Percentiles rank a stretch among this genome's conserved stretches.
Evolutionary conservation across 164 flowering plant species (phyloP).

Genomic region (Tetracentron sinense): DNA sequence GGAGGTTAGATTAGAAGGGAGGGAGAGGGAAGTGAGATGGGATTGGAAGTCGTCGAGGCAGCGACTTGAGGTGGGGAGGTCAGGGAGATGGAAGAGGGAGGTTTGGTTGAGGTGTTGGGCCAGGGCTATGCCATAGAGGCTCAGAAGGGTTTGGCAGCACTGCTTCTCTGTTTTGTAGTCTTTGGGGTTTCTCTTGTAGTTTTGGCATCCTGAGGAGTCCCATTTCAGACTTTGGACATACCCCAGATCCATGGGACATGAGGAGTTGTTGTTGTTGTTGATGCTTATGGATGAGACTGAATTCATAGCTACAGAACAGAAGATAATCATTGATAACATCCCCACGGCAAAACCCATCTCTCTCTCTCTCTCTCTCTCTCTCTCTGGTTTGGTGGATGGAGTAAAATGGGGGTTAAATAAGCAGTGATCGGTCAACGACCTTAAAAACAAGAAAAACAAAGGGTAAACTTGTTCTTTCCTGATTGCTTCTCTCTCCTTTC

Average conservation of each 20-base stretch:
- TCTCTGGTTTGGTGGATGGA: background rate
- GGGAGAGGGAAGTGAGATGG: conserved; percentile 34
- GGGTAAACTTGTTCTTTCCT: too few species aligned
- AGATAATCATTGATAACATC: background rate
- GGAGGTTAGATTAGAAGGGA: conserved; percentile 31
- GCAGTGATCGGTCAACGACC: too few species aligned
- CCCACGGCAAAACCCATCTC: background rate
- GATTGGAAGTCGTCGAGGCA: conserved; percentile 46
- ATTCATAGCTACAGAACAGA: background rate
- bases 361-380: conserved; percentile 6
- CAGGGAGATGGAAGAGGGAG: conserved; percentile 40
- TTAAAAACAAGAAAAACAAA: too few species aligned
- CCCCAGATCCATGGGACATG: conserved; percentile 52
- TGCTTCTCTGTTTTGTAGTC: background rate
- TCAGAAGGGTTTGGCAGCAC: conserved; percentile 50
- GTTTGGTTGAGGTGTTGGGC: conserved; percentile 48
- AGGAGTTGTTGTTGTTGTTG: too few species aligned
- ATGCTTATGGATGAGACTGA: background rate
- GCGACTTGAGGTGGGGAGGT: conserved; percentile 31
- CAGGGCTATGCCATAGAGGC: conserved; percentile 46
- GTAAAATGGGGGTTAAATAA: too few species aligned
- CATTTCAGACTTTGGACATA: conserved; percentile 44
- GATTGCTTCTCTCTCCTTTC: background rate
- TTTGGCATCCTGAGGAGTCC: conserved; percentile 42
- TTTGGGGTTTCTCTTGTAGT: background rate